These are phyloP conservation scores for Aspergillus ostianus DNA, from an alignment of 495 filamentous ascomycete species.

Conservation along the genomic window DNA sequence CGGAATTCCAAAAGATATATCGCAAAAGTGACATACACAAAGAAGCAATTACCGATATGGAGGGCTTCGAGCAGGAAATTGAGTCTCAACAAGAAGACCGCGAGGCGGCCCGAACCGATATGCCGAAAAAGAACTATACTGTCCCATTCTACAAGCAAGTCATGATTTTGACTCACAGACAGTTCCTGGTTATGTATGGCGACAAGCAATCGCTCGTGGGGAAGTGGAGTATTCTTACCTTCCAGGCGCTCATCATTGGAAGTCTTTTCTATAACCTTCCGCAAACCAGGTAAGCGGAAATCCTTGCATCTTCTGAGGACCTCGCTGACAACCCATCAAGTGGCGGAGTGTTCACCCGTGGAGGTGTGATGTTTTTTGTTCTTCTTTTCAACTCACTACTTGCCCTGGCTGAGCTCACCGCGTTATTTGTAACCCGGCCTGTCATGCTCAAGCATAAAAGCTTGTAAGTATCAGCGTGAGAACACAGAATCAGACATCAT, in stretches of 20 bases:
- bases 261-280: constrained; percentile 73
- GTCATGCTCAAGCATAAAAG: constrained; percentile 81
- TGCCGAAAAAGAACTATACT: constrained; percentile 60
- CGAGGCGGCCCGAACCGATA: constrained; percentile 41
- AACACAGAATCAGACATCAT: neutral
- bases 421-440: constrained; percentile 66
- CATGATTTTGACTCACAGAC: constrained; percentile 62
- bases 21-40: constrained; percentile 43
- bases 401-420: constrained; percentile 71
- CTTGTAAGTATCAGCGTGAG: constrained; percentile 39
- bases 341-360: constrained; percentile 45
- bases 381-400: constrained; percentile 80
- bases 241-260: constrained; percentile 75
- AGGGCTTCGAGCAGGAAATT: constrained; percentile 52
- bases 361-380: constrained; percentile 68
- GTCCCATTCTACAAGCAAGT: constrained; percentile 68
- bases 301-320: neutral
- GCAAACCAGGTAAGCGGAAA: constrained; percentile 40
- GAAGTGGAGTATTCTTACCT: constrained; percentile 60
- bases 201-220: constrained; percentile 51
- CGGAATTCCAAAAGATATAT: constrained; percentile 57
- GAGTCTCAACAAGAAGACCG: constrained; percentile 46
- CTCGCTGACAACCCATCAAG: constrained; percentile 23
- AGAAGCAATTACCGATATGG: constrained; percentile 38
- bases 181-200: constrained; percentile 64